Conservation (phyloP, 805 yeast genomes). For the Metahyphopichia silvanorum region DNA sequence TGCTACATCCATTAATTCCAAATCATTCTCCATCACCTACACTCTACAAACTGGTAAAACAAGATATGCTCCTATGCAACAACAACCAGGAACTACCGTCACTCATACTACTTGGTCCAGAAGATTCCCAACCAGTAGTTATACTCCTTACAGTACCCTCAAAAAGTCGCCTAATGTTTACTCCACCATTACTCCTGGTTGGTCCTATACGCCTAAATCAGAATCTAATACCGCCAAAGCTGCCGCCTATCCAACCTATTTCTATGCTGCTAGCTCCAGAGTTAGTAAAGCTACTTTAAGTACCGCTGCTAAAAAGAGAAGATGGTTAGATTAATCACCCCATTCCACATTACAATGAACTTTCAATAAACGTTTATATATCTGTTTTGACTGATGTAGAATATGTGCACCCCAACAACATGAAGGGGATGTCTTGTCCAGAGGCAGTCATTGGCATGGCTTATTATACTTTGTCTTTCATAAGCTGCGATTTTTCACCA, state of each 20-base stretch:
- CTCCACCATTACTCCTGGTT: constrained; percentile 82
- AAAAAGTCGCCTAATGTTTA: constrained; percentile 38
- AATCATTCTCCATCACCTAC: constrained; percentile 68
- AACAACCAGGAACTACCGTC: constrained; percentile 72
- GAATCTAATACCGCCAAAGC: constrained; percentile 66
- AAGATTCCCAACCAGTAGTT: constrained; percentile 65
- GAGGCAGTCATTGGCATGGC: no score
- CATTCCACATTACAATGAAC: no score
- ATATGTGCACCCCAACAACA: no score
- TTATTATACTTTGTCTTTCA: no score
- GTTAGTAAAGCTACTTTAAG: constrained; percentile 37
- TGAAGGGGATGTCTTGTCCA: no score
- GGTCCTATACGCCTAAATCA: constrained; percentile 69
- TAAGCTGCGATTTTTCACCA: no score
- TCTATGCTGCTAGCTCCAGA: constrained; percentile 58
- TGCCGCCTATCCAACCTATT: constrained; percentile 66
- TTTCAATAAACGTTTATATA: no score
- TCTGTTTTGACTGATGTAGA: no score
- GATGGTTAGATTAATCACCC: constrained; percentile 37
- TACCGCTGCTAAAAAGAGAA: constrained; percentile 30
- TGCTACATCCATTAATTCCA: constrained; percentile 21
- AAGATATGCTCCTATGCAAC: constrained; percentile 90
- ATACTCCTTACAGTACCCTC: constrained; percentile 53
- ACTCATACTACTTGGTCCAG: constrained; percentile 67
- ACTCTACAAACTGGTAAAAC: constrained; percentile 73